These are phyloP conservation scores for Sutorius eximius DNA, from an alignment of 1,284 basidiomycete genomes.

Conservation along the genomic window DNA sequence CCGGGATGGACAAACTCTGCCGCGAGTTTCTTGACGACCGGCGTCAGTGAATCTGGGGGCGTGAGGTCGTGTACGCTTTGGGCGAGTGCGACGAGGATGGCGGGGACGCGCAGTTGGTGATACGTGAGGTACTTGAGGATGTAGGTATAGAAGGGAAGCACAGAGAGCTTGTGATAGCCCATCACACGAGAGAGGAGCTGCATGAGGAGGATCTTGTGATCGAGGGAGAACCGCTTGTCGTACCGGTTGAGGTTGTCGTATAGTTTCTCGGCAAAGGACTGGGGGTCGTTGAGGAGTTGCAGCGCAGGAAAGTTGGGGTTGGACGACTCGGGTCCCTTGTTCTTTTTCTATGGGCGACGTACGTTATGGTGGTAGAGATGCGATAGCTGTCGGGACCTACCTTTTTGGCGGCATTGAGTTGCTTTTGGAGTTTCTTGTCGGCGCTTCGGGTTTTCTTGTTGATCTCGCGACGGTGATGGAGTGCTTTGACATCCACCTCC, in stretches of 20 bases:
- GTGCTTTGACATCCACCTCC: slow-evolving; percentile 65
- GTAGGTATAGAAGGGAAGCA: slow-evolving; percentile 97
- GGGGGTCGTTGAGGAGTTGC: slow-evolving; percentile 93
- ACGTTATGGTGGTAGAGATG: neutral
- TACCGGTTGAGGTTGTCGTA: slow-evolving; percentile 85
- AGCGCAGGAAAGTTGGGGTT: slow-evolving; percentile 89
- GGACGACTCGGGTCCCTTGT: slow-evolving; percentile 44
- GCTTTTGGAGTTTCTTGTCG: slow-evolving; percentile 76
- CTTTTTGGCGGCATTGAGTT: slow-evolving; percentile 70
- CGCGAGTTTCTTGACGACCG: slow-evolving; percentile 89
- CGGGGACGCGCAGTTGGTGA: slow-evolving; percentile 91
- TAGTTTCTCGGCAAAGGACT: slow-evolving; percentile 93
- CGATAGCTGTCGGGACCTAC: slow-evolving; percentile 36
- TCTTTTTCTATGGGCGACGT: slow-evolving; percentile 54
- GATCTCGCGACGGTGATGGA: slow-evolving; percentile 83
- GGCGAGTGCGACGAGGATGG: slow-evolving; percentile 93
- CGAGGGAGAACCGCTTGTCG: slow-evolving; percentile 92
- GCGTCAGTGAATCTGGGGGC: slow-evolving; percentile 89
- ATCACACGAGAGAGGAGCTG: slow-evolving; percentile 96
- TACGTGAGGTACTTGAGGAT: slow-evolving; percentile 92
- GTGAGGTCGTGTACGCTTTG: slow-evolving; percentile 96
- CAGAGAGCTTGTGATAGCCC: slow-evolving; percentile 89
- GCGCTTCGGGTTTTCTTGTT: slow-evolving; percentile 86
- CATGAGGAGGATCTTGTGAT: slow-evolving; percentile 98
- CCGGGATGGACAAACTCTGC: slow-evolving; percentile 98